Evolutionary conservation across 2,329 filamentous ascomycete genomes (phyloP).

Genomic region (Cyanodermella asteris): DNA sequence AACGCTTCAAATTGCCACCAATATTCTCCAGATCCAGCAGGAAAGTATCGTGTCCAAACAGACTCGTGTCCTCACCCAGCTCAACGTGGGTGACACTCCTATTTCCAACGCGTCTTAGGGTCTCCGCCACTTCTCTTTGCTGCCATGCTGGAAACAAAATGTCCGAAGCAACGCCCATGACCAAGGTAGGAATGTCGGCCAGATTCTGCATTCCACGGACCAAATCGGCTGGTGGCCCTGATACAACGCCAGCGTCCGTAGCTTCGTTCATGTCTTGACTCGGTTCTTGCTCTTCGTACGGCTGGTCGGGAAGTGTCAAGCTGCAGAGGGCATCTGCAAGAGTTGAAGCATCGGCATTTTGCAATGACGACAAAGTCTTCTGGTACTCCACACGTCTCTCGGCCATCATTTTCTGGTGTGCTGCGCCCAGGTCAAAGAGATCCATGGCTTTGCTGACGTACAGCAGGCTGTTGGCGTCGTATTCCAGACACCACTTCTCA

Average conservation of each 20-base stretch:
- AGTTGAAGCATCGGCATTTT: constrained; percentile 10
- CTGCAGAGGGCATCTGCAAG: constrained; percentile 42
- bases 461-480: constrained; percentile 83
- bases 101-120: constrained; percentile 58
- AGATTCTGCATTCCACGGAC: constrained; percentile 51
- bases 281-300: constrained; percentile 58
- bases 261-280: no score
- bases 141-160: constrained; percentile 97
- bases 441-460: constrained; percentile 99
- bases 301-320: constrained; percentile 58
- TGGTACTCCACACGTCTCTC: constrained; percentile 65
- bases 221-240: constrained; percentile 50
- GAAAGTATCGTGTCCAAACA: constrained; percentile 96
- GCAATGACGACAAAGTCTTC: constrained; percentile 31
- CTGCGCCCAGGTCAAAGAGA: constrained; percentile 68
- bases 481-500: constrained; percentile 93
- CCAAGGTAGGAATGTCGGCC: constrained; percentile 57
- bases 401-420: constrained; percentile 58
- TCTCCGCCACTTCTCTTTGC: constrained; percentile 78
- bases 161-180: constrained; percentile 87
- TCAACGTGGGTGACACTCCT: constrained; percentile 68
- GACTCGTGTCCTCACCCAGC: constrained; percentile 75
- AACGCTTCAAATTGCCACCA: constrained; percentile 59
- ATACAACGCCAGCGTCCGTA: no score
- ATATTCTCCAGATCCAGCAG: constrained; percentile 80